Evolutionary conservation across 2,329 filamentous ascomycete species (phyloP), one percentile per base, ranked within the genome.

Genomic region (Aspergillus pseudoterreus): DNA sequence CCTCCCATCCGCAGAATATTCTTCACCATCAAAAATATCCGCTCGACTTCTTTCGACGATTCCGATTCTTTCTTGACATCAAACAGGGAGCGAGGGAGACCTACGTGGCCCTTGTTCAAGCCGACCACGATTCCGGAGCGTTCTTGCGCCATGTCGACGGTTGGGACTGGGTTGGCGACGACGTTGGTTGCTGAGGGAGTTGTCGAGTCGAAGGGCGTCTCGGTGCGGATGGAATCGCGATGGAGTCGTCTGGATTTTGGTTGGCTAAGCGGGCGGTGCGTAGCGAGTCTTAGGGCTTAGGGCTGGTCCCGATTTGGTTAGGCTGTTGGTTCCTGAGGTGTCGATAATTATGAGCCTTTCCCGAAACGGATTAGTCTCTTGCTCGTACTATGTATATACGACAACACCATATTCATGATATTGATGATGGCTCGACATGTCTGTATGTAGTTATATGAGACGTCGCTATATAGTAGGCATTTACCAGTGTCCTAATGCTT

Each of bases 81-180:
- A 46, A 27, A 51, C 35, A 24, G 24, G 15, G 45, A 21, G 39
- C 49, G 47, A 47, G 57, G 59, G 53, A 58, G 38, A 85, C 83
- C 71, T 84, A 86, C 83, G 73, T 85, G 82, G 72, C 83, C 83
- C 68, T 78, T 78, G 76, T 86, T 86, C 68, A 84, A 72, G 70
- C 83, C 83, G 69, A 80, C 71, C 72, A 78, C 75, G 70, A 86
- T 74, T 67, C 76, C 76, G 69, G 73, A 72, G 62, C 73, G 73
- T 72, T 78, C 74, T 65, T 75, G 74, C 58, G 75, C 74, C 76
- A 78, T 78, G 66, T 70, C 72, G 71, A 71, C 63, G 63, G 65
- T 67, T 70, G 50, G 47, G 65, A 61, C 63, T 57, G 60, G 65
- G 59, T 70, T 67, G 68, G 63, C 66, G 60, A 63, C 56, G 57